phyloP scores from a whole-genome alignment of 495 filamentous ascomycete genomes.

The Talaromyces adpressus region DNA sequence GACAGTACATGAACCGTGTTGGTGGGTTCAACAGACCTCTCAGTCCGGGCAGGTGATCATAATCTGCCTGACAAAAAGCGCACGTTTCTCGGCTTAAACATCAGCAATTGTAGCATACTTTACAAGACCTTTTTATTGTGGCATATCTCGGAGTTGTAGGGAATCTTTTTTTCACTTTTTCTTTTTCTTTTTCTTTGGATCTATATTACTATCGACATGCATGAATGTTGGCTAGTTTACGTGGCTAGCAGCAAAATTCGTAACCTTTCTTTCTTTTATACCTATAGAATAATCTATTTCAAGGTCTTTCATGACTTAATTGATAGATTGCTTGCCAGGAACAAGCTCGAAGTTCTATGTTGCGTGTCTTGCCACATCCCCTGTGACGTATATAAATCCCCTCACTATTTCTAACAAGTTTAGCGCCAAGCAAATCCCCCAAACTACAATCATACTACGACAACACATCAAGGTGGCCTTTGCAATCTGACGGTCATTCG shows the following conservation, averaged over 20 bases:
- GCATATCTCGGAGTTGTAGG: slow-evolving; percentile 5
- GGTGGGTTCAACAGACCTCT: slow-evolving; percentile 95
- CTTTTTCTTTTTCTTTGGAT: not conserved
- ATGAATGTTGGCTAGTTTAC: not conserved
- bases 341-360: not conserved
- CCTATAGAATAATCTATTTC: not conserved
- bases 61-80: not conserved
- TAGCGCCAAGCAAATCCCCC: not conserved
- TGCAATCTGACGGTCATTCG: not conserved
- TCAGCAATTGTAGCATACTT: slow-evolving; percentile 7
- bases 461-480: not conserved
- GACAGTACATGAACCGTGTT: slow-evolving; percentile 98
- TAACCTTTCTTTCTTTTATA: not conserved
- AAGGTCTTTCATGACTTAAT: not conserved
- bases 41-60: slow-evolving; percentile 42
- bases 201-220: not conserved
- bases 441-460: not conserved
- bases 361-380: not conserved
- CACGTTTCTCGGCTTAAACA: not conserved
- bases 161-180: not conserved
- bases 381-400: slow-evolving; percentile 5
- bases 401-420: not conserved
- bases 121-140: not conserved
- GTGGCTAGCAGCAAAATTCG: not conserved
- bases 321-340: not conserved